Evolutionary conservation across 1,284 basidiomycete genomes (phyloP), one percentile per base, ranked within the genome.

Genomic region (Anthracocystis walkeri): DNA sequence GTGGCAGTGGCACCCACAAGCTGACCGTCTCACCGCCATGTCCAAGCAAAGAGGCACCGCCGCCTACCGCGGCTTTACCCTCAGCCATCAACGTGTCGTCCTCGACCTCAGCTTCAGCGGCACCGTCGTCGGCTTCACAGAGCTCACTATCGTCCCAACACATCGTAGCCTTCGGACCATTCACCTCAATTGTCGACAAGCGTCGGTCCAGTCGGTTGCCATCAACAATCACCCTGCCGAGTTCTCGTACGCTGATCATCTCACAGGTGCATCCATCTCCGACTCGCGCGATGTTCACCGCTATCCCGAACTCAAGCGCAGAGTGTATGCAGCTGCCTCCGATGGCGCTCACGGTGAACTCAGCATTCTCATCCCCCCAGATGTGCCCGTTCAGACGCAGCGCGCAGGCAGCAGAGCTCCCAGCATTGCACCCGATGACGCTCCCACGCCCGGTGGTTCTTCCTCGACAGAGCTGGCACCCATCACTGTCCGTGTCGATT

Each of bases 341-440:
- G 95, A 98, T 79, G 90, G 91, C 48, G 93, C 95, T 70, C 93
- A 97, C 83, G 96, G 97, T 67, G 97, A 98, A 86, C 86, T 99
- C 42, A 93, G 93, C 16, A 94, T 99, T 79, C 89, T 91, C 20
- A 90, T 99, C 58, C 94, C 95, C 2, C 89, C 89, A 71, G 92
- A 93, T 5, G 73, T 82, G 18, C 44, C 48, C 31, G 58, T 79
- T 1, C 65, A 76, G 48, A 58, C 75, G 0, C 58, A 65, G 46
- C 58, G 52, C 25, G 54, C 65, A 7, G 57, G 54, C 45, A 63
- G 71, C 52, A 58, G 64, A 63, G 72, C 56, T 11, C 54, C 23
- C 31, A 76, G 68, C 55, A 54, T 45, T 29, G 63, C 54, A 7
- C 71, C 63, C 3, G 65, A 65, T 16, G 69, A 74, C 49, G 71